Conservation (phyloP, 202 grass and related monocot species). For the Hordeum pubiflorum region DNA sequence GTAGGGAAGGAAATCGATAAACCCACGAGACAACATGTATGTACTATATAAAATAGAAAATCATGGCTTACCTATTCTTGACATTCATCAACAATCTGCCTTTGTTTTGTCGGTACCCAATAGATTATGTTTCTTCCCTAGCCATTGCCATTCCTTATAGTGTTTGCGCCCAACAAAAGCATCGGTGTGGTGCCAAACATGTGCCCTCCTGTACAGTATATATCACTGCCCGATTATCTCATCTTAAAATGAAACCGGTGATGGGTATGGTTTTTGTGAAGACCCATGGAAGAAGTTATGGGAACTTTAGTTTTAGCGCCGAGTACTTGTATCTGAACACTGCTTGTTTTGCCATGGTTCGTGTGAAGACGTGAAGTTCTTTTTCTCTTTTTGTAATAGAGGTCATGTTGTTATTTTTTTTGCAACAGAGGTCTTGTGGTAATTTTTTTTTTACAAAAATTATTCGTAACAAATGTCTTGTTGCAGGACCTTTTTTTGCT, state of each 20-base stretch:
- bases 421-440: too few relatives aligned
- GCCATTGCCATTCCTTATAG: conserved; percentile 49
- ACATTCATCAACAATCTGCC: background rate
- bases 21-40: too few relatives aligned
- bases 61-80: too few relatives aligned
- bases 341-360: conserved; percentile 22
- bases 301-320: background rate
- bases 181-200: conserved; percentile 35
- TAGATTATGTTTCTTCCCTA: conserved; percentile 42
- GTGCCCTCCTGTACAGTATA: conserved; percentile 57
- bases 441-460: too few relatives aligned
- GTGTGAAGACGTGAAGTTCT: background rate
- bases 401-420: too few relatives aligned
- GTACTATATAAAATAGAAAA: too few relatives aligned
- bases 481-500: too few relatives aligned
- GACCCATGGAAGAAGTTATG: conserved; percentile 12
- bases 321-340: background rate
- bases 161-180: conserved; percentile 39
- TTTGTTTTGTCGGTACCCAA: conserved; percentile 25
- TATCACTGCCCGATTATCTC: conserved; percentile 31
- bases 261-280: conserved; percentile 14
- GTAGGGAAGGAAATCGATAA: too few relatives aligned
- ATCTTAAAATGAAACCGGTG: conserved; percentile 33
- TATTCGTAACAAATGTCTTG: too few relatives aligned
- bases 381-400: too few relatives aligned